Conservation (phyloP, 306 rosid species). For the Prunus mongolica region DNA sequence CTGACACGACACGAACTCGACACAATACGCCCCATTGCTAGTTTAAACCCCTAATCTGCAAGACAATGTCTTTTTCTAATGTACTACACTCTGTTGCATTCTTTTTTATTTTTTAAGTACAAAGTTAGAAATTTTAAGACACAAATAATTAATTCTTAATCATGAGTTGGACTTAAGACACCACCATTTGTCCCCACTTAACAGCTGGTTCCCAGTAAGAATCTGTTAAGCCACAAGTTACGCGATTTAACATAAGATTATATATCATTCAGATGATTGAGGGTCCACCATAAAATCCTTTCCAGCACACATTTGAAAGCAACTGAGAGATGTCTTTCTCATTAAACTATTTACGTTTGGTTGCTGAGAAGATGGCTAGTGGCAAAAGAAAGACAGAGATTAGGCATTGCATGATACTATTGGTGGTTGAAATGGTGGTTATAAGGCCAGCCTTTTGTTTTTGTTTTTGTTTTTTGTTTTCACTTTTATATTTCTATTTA, state of each 20-base stretch:
- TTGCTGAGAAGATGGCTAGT: slow-evolving; percentile 11
- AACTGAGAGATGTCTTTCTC: slow-evolving; percentile 24
- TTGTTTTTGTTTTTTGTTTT: neutral
- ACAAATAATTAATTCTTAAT: slow-evolving; percentile 19
- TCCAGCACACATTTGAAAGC: slow-evolving; percentile 56
- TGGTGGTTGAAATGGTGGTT: slow-evolving; percentile 12
- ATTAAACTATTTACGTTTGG: slow-evolving; percentile 16
- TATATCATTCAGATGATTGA: slow-evolving; percentile 8
- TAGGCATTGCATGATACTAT: neutral
- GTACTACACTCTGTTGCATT: neutral
- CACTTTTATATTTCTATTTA: neutral
- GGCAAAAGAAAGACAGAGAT: neutral
- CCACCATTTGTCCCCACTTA: slow-evolving; percentile 42
- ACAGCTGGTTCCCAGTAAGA: slow-evolving; percentile 54
- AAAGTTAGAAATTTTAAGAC: neutral
- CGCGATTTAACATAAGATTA: slow-evolving; percentile 34
- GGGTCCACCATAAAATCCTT: slow-evolving; percentile 22
- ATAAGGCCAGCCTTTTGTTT: neutral
- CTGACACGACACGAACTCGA: no score
- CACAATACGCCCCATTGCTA: rapidly evolving
- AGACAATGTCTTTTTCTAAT: no score
- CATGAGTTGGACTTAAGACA: slow-evolving; percentile 32
- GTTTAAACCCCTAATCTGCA: no score
- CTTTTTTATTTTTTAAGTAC: neutral
- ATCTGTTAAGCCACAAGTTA: slow-evolving; percentile 41